Conservation (phyloP, 495 filamentous ascomycete genomes). For the Penicillium argentinense region DNA sequence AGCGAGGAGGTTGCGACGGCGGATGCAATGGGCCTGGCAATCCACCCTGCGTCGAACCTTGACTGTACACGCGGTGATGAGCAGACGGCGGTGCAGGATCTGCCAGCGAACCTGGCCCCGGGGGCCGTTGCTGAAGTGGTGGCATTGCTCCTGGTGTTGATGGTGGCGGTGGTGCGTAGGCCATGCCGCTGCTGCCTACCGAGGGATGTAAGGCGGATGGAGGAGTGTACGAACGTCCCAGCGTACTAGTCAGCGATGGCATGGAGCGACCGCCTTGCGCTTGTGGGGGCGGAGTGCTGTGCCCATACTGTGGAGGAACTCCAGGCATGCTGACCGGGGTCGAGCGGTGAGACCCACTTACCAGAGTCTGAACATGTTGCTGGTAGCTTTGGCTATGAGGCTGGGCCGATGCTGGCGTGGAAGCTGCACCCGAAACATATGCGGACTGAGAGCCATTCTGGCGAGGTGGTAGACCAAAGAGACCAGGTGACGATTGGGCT, state of each 20-base stretch:
- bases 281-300: slow-evolving; percentile 39
- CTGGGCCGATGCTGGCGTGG: slow-evolving; percentile 25
- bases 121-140: slow-evolving; percentile 34
- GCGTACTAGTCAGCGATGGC: slow-evolving; percentile 29
- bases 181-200: slow-evolving; percentile 28
- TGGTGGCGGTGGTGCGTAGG: slow-evolving; percentile 33
- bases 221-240: slow-evolving; percentile 44
- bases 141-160: slow-evolving; percentile 28
- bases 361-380: slow-evolving; percentile 45
- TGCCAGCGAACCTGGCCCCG: slow-evolving; percentile 26
- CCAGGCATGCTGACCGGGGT: slow-evolving; percentile 31
- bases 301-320: slow-evolving; percentile 32
- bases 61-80: slow-evolving; percentile 47
- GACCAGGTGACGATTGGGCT: slow-evolving; percentile 31
- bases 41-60: slow-evolving; percentile 33
- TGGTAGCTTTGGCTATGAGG: slow-evolving; percentile 35
- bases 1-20: slow-evolving; percentile 35
- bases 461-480: slow-evolving; percentile 35
- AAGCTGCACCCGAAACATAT: slow-evolving; percentile 27
- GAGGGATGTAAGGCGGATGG: slow-evolving; percentile 36
- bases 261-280: slow-evolving; percentile 32
- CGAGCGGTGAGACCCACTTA: slow-evolving; percentile 39
- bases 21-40: slow-evolving; percentile 29
- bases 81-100: slow-evolving; percentile 24
- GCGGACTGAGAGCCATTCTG: slow-evolving; percentile 25